Evolutionary conservation across 768 basidiomycete species (phyloP).

Genomic region (Chalciporus pseudorubinellus): DNA sequence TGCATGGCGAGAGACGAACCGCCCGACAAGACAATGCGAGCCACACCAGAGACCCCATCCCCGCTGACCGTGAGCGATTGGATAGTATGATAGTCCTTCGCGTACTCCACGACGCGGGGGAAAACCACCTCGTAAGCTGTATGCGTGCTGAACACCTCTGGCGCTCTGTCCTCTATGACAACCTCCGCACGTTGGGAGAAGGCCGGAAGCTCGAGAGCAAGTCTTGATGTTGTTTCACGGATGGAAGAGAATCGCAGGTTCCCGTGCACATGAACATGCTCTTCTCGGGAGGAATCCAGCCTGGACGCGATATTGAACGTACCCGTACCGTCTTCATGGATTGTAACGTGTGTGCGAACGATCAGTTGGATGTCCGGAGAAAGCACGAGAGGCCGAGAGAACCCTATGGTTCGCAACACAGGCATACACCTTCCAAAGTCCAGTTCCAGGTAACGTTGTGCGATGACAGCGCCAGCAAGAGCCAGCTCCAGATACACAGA

Average conservation of each 20-base stretch:
- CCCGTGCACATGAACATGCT: conserved; percentile 46
- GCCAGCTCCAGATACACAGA: conserved; percentile 63
- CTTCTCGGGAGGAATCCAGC: conserved; percentile 28
- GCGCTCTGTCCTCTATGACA: conserved; percentile 25
- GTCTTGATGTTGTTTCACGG: conserved; percentile 34
- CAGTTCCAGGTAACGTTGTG: conserved; percentile 30
- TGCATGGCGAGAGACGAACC: conserved; percentile 39
- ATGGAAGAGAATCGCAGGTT: conserved; percentile 39
- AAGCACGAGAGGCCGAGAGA: conserved; percentile 55
- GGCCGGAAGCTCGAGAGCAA: conserved; percentile 36
- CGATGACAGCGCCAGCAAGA: conserved; percentile 43
- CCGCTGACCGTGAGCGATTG: conserved; percentile 49
- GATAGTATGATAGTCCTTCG: conserved; percentile 55
- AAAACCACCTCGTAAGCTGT: conserved; percentile 67
- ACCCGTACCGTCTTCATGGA: conserved; percentile 36
- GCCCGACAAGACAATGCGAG: conserved; percentile 43
- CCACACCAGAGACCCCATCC: conserved; percentile 50
- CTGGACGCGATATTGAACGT: conserved; percentile 49
- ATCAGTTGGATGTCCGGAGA: conserved; percentile 28
- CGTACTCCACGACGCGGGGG: conserved; percentile 65
- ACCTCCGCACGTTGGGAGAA: conserved; percentile 35
- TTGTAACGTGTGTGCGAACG: conserved; percentile 40
- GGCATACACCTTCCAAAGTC: conserved; percentile 35
- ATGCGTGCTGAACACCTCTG: conserved; percentile 53
- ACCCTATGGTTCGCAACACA: conserved; percentile 44